These are phyloP conservation scores for Vachellia collinsii DNA, from an alignment of 306 rosid genomes.

Conservation along the genomic window DNA sequence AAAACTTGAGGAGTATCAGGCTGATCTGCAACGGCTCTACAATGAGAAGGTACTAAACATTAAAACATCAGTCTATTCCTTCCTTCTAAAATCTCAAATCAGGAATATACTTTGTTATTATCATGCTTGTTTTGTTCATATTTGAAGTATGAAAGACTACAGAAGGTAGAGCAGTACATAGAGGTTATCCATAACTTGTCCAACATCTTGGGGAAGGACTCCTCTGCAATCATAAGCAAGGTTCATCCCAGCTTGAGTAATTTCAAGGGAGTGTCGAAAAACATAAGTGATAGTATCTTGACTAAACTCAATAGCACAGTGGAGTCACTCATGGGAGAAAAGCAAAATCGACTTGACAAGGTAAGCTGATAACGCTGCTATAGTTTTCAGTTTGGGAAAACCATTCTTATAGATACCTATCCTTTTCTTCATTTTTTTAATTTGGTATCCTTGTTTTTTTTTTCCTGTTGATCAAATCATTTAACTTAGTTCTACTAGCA, in stretches of 20 bases:
- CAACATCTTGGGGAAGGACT: conserved; percentile 82
- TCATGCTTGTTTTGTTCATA: conserved; percentile 33
- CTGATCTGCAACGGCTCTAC: conserved; percentile 72
- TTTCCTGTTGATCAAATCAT: no score
- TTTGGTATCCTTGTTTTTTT: no score
- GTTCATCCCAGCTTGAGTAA: conserved; percentile 90
- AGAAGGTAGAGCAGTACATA: conserved; percentile 67
- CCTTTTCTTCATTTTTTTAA: no score
- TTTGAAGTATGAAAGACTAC: conserved; percentile 80
- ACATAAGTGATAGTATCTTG: conserved; percentile 72
- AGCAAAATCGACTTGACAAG: conserved; percentile 83
- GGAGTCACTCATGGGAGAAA: conserved; percentile 82
- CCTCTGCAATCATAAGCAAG: conserved; percentile 65
- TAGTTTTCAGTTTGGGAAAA: not conserved
- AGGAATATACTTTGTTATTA: conserved; percentile 16
- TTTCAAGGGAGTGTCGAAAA: conserved; percentile 69
- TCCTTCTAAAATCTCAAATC: not conserved
- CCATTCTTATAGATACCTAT: no score
- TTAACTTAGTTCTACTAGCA: no score
- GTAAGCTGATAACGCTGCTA: conserved; percentile 40
- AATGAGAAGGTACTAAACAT: conserved; percentile 73
- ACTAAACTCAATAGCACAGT: conserved; percentile 72
- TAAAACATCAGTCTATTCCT: conserved; percentile 15
- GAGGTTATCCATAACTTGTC: conserved; percentile 70
- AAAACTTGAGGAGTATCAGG: conserved; percentile 86